Percentiles rank a stretch among this genome's conserved stretches.
Evolutionary conservation across 1,139 yeast genomes (phyloP).

Genomic region (Ogataea hybrid): DNA sequence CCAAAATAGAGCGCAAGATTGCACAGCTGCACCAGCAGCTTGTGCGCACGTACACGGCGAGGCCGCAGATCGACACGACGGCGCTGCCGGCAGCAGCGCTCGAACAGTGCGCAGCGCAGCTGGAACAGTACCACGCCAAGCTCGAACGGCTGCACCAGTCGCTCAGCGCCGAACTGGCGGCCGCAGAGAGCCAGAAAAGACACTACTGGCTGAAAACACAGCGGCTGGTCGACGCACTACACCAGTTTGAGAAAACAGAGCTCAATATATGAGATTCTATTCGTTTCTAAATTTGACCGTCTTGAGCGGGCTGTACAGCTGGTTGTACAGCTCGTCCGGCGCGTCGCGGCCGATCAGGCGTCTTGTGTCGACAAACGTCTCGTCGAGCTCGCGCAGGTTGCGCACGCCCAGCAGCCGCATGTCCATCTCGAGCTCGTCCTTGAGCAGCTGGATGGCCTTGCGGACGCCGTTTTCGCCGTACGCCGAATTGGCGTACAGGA

Average conservation of each 20-base stretch:
- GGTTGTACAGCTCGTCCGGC: slow-evolving; percentile 42
- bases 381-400: slow-evolving; percentile 59
- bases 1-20: slow-evolving; percentile 8
- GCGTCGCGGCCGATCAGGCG: slow-evolving; percentile 42
- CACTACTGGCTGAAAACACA: slow-evolving; percentile 59
- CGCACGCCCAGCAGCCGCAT: slow-evolving; percentile 86
- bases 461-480: slow-evolving; percentile 80
- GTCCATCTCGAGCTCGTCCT: slow-evolving; percentile 80
- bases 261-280: slow-evolving; percentile 11
- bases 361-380: slow-evolving; percentile 48
- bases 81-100: slow-evolving; percentile 28
- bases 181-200: slow-evolving; percentile 39
- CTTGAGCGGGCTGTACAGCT: slow-evolving; percentile 41
- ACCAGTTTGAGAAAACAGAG: slow-evolving; percentile 6
- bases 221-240: slow-evolving; percentile 44
- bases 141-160: slow-evolving; percentile 47
- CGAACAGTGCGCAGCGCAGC: slow-evolving; percentile 27
- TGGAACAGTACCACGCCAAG: slow-evolving; percentile 43
- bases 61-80: slow-evolving; percentile 13
- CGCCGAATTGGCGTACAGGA: slow-evolving; percentile 71
- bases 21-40: slow-evolving; percentile 1
- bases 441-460: slow-evolving; percentile 72
- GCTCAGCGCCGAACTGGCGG: slow-evolving; percentile 42
- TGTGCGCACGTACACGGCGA: background rate
- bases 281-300: slow-evolving; percentile 36